Evolutionary conservation across 148 eudicot genomes (phyloP).

Genomic region (Chenopodium berlandieri): DNA sequence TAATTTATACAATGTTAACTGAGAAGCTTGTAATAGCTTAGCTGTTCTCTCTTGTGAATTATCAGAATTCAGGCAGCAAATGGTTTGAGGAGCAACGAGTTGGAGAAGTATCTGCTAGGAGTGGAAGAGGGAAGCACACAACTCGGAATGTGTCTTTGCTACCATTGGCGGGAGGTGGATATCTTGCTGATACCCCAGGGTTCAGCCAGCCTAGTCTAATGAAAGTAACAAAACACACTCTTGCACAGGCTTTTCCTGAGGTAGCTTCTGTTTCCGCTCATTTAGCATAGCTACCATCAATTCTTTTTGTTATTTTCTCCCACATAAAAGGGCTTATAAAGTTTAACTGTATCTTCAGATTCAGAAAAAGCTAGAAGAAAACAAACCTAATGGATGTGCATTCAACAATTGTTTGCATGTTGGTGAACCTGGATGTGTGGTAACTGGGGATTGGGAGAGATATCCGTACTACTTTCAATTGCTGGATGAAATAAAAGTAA

Average conservation of each 20-base stretch:
- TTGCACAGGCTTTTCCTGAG: slow-evolving; percentile 84
- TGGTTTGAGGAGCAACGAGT: slow-evolving; percentile 90
- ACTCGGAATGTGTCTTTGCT: slow-evolving; percentile 86
- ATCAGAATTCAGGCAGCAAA: slow-evolving; percentile 70
- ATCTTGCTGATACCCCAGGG: slow-evolving; percentile 93
- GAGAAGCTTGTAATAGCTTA: not conserved
- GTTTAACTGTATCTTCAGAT: slow-evolving; percentile 43
- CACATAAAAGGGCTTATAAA: not conserved
- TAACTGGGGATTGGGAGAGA: slow-evolving; percentile 80
- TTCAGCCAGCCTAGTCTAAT: slow-evolving; percentile 88
- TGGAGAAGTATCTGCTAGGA: slow-evolving; percentile 90
- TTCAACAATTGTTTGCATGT: slow-evolving; percentile 85
- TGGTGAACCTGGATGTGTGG: slow-evolving; percentile 84
- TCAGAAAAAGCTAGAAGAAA: slow-evolving; percentile 48
- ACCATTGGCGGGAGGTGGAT: slow-evolving; percentile 84
- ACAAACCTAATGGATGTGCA: slow-evolving; percentile 54
- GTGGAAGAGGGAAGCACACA: slow-evolving; percentile 97
- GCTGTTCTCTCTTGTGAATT: not conserved
- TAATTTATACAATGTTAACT: not conserved
- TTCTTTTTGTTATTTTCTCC: not conserved
- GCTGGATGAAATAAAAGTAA: slow-evolving; percentile 81
- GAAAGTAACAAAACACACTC: slow-evolving; percentile 81
- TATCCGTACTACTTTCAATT: slow-evolving; percentile 79
- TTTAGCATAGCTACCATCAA: not conserved
- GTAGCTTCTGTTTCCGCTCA: slow-evolving; percentile 37